A percentile compares a stretch with the other conserved stretches of the same genome.
Conservation (phyloP, 140 eudicot species). For the Cichorium intybus region DNA sequence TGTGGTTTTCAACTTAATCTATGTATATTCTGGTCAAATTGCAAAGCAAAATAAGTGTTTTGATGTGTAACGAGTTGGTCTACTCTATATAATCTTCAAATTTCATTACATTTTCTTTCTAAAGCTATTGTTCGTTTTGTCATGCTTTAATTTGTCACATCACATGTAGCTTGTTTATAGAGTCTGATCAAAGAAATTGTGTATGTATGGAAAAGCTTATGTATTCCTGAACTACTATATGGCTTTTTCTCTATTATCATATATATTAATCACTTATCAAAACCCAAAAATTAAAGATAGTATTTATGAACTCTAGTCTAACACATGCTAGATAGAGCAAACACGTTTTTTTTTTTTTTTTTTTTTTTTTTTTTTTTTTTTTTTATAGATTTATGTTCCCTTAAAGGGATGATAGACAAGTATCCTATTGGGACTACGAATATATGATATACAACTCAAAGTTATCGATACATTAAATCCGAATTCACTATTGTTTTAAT, state of each 20-base stretch:
- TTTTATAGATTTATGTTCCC: not conserved
- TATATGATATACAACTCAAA: not conserved
- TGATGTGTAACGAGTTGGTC: slow-evolving; percentile 1
- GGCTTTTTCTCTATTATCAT: not conserved
- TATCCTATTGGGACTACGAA: slow-evolving; percentile 1
- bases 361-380: too few species aligned
- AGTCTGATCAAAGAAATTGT: not conserved
- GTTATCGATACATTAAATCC: not conserved
- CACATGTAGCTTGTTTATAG: slow-evolving; percentile 1
- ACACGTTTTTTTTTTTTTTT: too few species aligned
- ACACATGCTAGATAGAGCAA: too few species aligned
- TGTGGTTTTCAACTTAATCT: not conserved
- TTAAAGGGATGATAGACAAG: not conserved
- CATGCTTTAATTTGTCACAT: not conserved
- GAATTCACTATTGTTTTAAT: not conserved
- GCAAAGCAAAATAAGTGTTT: slow-evolving; percentile 1
- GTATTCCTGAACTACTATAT: not conserved
- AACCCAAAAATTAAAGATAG: not conserved
- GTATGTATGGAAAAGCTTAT: slow-evolving; percentile 1
- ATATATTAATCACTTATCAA: not conserved
- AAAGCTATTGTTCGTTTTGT: not conserved
- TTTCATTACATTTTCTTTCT: too few species aligned
- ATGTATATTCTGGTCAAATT: slow-evolving; percentile 6
- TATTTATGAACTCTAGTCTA: not conserved
- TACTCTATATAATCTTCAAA: not conserved